Base-by-base conservation (phyloP, 768 basidiomycete genomes). In the Nidularia sp. region DNA sequence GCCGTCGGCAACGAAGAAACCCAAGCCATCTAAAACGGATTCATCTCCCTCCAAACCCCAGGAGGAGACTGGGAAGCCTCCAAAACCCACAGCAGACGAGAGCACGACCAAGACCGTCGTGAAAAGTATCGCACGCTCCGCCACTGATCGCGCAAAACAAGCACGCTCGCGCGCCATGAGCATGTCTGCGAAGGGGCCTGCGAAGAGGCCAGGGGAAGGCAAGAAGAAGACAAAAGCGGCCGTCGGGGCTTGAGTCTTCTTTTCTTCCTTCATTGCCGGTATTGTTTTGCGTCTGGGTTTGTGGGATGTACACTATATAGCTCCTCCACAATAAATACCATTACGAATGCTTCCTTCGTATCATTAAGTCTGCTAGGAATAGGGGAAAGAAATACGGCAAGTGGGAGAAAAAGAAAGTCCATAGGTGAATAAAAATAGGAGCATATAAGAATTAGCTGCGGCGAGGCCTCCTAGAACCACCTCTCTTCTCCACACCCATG, bases 51-150 rank as follows among this genome's bases (percentile, higher is more conserved):
- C 18, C 18, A 18, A 18, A 18, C 18, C 18, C 18, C 18, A 18
- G 18, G 18, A 18, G 18, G 36, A 39, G 36, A 39, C 9, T 39
- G 36, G 9, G 36, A 58, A 59, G 48, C 47, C 18, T 18, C 18
- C 18, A 18, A 18, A 18, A 18, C 18, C 18, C 18, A 18, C 52
- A 29, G 52, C 56, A 15, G 48, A 59, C 47, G 36, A 51, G 34
- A 46, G 55, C 41, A 22, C 55, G 29, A 29, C 52, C 32, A 36
- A 44, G 36, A n/a, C 48, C 29, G 39, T 45, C 34, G 58, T 75
- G 31, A 66, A 62, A 51, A 63, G 55, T 45, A 75, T 76, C 33
- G 71, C 65, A 18, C 62, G 65, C 18, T 72, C 71, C 15, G 68
- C 73, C 15, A 62, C 70, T 6, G 62, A 65, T 35, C 67, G 70